A percentile compares a stretch with the other conserved stretches of the same genome.
Conservation (phyloP, 108 stramenopile species). For the Hondaea fermentalgiana region DNA sequence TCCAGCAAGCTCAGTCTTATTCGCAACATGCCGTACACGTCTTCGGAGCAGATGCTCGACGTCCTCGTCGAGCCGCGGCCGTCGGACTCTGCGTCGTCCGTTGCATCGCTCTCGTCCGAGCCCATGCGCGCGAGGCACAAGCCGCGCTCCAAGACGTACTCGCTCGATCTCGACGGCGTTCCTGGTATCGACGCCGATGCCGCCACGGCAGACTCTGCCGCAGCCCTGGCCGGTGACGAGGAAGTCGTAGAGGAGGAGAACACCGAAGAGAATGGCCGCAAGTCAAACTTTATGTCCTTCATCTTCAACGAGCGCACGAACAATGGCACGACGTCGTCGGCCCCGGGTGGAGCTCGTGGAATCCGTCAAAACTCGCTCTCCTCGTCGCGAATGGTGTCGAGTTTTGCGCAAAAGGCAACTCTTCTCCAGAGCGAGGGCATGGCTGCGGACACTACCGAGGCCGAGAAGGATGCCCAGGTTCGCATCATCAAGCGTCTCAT, state of each 20-base stretch:
- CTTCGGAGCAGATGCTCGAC: neutral
- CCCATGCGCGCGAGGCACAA: neutral
- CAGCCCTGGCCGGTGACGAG: neutral
- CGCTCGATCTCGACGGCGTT: neutral
- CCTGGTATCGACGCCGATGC: neutral
- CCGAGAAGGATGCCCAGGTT: constrained; percentile 79
- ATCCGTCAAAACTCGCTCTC: neutral
- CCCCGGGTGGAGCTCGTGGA: neutral
- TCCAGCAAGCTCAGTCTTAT: constrained; percentile 33
- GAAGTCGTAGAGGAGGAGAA: neutral
- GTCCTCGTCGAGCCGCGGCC: neutral
- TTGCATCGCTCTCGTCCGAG: neutral
- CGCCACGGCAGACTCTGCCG: neutral
- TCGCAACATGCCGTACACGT: neutral
- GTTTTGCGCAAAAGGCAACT: neutral
- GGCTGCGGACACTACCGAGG: neutral
- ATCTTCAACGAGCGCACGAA: neutral
- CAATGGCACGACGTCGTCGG: neutral
- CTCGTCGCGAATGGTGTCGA: neutral
- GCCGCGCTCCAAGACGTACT: neutral
- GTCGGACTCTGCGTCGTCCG: neutral
- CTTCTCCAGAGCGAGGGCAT: neutral
- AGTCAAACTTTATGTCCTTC: neutral
- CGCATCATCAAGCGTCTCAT: constrained; percentile 92
- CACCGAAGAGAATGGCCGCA: neutral